Evolutionary conservation across 306 rosid genomes (phyloP).

Genomic region (Delonix regia): DNA sequence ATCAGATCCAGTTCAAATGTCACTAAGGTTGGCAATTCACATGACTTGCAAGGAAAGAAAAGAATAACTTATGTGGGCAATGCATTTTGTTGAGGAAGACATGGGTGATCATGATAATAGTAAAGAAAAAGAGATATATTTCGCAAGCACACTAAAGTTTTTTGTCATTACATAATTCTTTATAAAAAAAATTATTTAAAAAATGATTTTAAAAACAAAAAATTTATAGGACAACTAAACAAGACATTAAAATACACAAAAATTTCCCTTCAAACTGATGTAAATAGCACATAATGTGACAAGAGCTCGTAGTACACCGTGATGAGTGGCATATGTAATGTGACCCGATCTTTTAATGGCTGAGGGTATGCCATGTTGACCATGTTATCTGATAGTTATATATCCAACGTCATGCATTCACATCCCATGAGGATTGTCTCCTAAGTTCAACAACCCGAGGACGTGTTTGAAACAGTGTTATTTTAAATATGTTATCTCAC

Average conservation of each 20-base stretch:
- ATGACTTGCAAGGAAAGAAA: slow-evolving; percentile 16
- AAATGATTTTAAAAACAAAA: neutral
- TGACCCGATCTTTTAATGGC: slow-evolving; percentile 6
- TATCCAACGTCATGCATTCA: neutral
- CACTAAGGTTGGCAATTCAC: slow-evolving; percentile 18
- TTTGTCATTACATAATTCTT: neutral
- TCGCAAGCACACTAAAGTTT: neutral
- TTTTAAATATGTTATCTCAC: neutral
- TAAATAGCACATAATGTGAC: neutral
- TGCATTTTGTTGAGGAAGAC: neutral
- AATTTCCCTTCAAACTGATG: neutral
- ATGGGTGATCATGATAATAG: neutral
- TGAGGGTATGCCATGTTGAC: neutral
- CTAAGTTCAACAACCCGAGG: neutral
- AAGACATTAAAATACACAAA: neutral
- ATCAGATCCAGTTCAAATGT: neutral
- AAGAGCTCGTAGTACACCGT: neutral
- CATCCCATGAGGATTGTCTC: neutral
- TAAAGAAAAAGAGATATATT: neutral
- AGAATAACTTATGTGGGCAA: neutral
- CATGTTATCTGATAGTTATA: slow-evolving; percentile 4
- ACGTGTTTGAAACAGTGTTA: neutral
- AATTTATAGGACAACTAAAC: neutral
- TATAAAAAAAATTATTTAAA: neutral
- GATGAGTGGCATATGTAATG: neutral